Evolutionary conservation across 345 rosid species (phyloP), one percentile per base, ranked within the genome.

Genomic region (Populus simonii): DNA sequence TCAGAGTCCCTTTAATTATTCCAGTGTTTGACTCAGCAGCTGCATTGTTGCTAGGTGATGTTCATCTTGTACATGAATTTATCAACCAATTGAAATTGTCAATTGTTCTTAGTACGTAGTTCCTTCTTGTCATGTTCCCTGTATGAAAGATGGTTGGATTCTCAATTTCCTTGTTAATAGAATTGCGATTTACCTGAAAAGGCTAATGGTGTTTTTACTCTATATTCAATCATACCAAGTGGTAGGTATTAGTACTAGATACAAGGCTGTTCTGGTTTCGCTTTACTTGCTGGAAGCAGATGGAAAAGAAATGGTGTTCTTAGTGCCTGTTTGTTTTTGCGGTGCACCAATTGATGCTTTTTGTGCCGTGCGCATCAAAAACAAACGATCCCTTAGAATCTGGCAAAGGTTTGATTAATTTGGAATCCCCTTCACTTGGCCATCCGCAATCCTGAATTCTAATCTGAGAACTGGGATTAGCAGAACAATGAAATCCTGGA

Each of bases 41-140:
- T 38, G 65, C 68, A 16, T 23, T n/a, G 27, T 17, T 65, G 33
- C 36, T 29, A 22, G 33, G 47, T 68, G 16, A 25, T 68, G 61
- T 41, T 45, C 35, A 45, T 71, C 49, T 36, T 65, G 66, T 65
- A 72, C 65, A 72, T 49, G 39, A 63, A 78, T 65, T 63, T 35
- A 18, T 72, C 33, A 10, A 9, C 33, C 15, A 71, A 77, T 31
- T 77, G 38, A 12, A 47, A 22, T 29, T 74, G 45, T 76, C 59
- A 22, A n/a, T 51, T 79, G 80, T 74, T 81, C 72, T 15, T 27
- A 39, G 35, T 25, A 25, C 25, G 25, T 2, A 8, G 12, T 43
- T 74, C 78, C 74, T 83, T 81, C 83, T 70, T 77, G 63, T 38
- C 55, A 45, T 39, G 29, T 66, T 22, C 41, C 36, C n/a, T 72